phyloP scores from a whole-genome alignment of 2,329 filamentous ascomycete species.

The Cryphonectria nitschkei region DNA sequence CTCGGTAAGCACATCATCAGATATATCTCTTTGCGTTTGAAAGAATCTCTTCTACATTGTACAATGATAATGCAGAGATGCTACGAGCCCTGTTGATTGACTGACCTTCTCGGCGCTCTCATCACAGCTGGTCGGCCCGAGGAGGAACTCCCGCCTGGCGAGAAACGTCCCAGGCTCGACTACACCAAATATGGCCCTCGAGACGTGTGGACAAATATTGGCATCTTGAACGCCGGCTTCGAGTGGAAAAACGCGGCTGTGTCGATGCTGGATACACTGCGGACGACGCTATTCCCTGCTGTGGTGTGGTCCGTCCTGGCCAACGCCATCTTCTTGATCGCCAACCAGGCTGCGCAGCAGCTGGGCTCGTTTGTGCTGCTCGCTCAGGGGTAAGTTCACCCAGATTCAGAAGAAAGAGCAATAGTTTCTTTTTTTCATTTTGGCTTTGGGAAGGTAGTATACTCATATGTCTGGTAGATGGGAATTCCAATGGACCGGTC shows the following conservation, averaged over 20 bases:
- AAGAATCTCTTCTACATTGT: no score
- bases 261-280: conserved; percentile 37
- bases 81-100: background rate
- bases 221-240: conserved; percentile 38
- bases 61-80: no score
- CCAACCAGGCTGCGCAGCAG: conserved; percentile 36
- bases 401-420: background rate
- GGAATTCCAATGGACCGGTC: conserved; percentile 37
- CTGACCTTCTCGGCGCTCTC: background rate
- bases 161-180: conserved; percentile 37
- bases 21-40: no score
- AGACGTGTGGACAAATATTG: conserved; percentile 38
- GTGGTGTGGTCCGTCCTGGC: conserved; percentile 40
- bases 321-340: conserved; percentile 37
- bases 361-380: conserved; percentile 34
- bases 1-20: conserved; percentile 31
- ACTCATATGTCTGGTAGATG: conserved; percentile 23
- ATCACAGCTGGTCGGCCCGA: conserved; percentile 31
- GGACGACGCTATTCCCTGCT: conserved; percentile 40
- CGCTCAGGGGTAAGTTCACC: conserved; percentile 31
- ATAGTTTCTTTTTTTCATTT: no score
- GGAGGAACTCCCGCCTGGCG: conserved; percentile 34
- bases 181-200: conserved; percentile 34
- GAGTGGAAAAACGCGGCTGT: conserved; percentile 34
- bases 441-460: background rate